Conservation (phyloP, 441 rosid genomes). For the Biscutella laevigata region DNA sequence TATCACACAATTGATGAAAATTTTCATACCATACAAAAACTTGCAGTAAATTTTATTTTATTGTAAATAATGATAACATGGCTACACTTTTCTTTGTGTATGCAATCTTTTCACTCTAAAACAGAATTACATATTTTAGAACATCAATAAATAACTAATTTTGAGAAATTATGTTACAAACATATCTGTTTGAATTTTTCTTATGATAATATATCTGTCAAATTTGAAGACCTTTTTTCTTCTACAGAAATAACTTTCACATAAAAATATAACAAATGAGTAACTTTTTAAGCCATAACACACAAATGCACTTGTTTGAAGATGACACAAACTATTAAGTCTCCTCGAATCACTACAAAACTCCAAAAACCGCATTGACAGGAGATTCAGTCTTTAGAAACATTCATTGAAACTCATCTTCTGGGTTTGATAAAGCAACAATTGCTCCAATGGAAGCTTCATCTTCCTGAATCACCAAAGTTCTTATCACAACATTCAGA, state of each 20-base stretch:
- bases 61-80: no score
- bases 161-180: neutral
- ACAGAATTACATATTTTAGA: no score
- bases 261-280: neutral
- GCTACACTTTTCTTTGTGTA: no score
- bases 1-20: no score
- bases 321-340: neutral
- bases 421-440: constrained; percentile 68
- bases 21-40: no score
- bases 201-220: no score
- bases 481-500: constrained; percentile 85
- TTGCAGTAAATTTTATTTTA: no score
- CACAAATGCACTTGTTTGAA: neutral
- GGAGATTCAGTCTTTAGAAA: constrained; percentile 69
- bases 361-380: constrained; percentile 57
- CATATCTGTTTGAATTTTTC: no score
- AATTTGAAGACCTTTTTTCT: no score
- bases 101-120: no score
- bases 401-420: constrained; percentile 89
- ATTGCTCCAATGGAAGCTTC: constrained; percentile 93
- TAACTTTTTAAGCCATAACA: neutral
- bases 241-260: neutral
- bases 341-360: constrained; percentile 22
- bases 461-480: constrained; percentile 62
- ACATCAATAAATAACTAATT: neutral